Percentiles rank a stretch among this genome's conserved stretches.
phyloP scores from a whole-genome alignment of 768 basidiomycete species.

The Suillus tomentosus region DNA sequence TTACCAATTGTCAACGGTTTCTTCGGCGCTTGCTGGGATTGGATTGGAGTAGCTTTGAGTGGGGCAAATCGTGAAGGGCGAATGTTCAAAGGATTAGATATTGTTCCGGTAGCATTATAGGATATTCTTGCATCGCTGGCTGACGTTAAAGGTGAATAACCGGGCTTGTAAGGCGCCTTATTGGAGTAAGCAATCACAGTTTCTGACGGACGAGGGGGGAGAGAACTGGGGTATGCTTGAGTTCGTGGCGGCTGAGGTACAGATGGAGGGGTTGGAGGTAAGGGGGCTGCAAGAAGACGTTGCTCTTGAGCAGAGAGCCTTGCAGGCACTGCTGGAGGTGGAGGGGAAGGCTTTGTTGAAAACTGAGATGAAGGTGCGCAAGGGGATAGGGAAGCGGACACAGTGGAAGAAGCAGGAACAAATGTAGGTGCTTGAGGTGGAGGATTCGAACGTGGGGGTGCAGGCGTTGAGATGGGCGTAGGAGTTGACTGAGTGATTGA shows the following conservation, averaged over 20 bases:
- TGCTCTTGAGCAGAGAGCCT: slow-evolving; percentile 20
- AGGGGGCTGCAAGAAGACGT: neutral
- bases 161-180: slow-evolving; percentile 20
- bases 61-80: slow-evolving; percentile 43
- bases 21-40: slow-evolving; percentile 26
- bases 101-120: slow-evolving; percentile 43
- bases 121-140: slow-evolving; percentile 35
- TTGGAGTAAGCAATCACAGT: slow-evolving; percentile 15
- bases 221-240: slow-evolving; percentile 12
- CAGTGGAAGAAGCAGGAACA: slow-evolving; percentile 8
- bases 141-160: slow-evolving; percentile 31
- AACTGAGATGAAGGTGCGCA: neutral
- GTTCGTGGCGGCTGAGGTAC: slow-evolving; percentile 19
- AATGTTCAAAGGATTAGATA: slow-evolving; percentile 57
- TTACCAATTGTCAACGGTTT: slow-evolving; percentile 47
- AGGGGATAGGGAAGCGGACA: neutral
- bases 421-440: slow-evolving; percentile 25
- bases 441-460: neutral
- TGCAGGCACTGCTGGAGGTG: slow-evolving; percentile 11
- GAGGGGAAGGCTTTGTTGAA: slow-evolving; percentile 16
- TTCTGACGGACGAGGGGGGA: slow-evolving; percentile 24
- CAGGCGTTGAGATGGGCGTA: neutral
- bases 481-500: slow-evolving; percentile 7
- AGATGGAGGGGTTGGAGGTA: slow-evolving; percentile 17
- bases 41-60: slow-evolving; percentile 14